A percentile compares a stretch with the other conserved stretches of the same genome.
phyloP scores from a whole-genome alignment of 1,139 yeast species.

The Diutina ranongensis region DNA sequence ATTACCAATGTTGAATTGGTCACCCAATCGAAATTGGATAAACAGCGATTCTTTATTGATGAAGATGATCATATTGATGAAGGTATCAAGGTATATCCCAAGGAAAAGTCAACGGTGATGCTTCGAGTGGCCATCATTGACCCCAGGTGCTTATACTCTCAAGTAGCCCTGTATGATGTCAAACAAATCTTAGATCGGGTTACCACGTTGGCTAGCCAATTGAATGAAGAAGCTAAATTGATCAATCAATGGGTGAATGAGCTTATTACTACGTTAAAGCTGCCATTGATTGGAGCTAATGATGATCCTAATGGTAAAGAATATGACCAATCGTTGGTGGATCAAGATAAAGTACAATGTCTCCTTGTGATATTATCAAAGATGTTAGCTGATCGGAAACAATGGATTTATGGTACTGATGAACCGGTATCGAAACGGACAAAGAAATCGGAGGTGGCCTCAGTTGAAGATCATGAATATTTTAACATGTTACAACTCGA shows the following conservation, averaged over 20 bases:
- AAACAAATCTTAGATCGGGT: constrained; percentile 24
- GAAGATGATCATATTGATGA: constrained; percentile 15
- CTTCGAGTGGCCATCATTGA: constrained; percentile 13
- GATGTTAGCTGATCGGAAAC: neutral
- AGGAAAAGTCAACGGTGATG: constrained; percentile 19
- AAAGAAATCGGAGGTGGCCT: neutral
- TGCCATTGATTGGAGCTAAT: constrained; percentile 33
- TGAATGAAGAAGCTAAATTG: constrained; percentile 42
- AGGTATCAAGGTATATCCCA: constrained; percentile 23
- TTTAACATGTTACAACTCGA: neutral
- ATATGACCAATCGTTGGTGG: constrained; percentile 58
- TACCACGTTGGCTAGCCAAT: constrained; percentile 5
- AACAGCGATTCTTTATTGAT: constrained; percentile 15
- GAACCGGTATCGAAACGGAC: neutral
- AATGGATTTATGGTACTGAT: constrained; percentile 4
- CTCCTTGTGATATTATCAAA: neutral
- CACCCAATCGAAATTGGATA: constrained; percentile 16
- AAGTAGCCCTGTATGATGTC: constrained; percentile 14
- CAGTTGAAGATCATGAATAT: neutral
- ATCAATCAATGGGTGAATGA: constrained; percentile 45
- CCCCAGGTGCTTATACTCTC: constrained; percentile 19
- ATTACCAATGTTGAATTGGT: constrained; percentile 21
- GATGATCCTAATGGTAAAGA: constrained; percentile 64
- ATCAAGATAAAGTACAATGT: constrained; percentile 39
- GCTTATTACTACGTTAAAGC: constrained; percentile 32